Evolutionary conservation across 805 yeast species (phyloP).

Genomic region (Candida coquimbonensis): DNA sequence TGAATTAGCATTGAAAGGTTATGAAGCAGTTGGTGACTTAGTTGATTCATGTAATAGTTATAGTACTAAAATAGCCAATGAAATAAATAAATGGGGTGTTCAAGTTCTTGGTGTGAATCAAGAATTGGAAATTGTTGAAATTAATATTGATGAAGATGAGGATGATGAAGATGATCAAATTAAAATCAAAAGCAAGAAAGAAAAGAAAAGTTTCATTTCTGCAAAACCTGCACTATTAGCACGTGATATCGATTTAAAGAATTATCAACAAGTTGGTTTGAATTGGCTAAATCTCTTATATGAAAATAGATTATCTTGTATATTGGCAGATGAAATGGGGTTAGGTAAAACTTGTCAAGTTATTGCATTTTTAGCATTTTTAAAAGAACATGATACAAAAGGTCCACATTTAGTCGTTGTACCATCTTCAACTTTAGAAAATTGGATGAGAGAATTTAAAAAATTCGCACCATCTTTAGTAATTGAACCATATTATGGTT

Average conservation of each 20-base stretch:
- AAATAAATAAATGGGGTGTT: conserved; percentile 88
- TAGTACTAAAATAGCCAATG: conserved; percentile 62
- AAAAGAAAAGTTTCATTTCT: conserved; percentile 41
- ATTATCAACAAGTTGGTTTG: conserved; percentile 94
- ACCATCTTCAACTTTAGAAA: conserved; percentile 93
- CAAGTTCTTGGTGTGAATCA: conserved; percentile 54
- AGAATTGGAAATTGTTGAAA: conserved; percentile 60
- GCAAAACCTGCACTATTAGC: conserved; percentile 68
- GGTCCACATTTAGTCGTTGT: conserved; percentile 94
- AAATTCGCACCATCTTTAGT: conserved; percentile 77
- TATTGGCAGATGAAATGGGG: conserved; percentile 98
- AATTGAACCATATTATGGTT: conserved; percentile 92
- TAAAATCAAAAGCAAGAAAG: conserved; percentile 20
- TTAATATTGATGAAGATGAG: conserved; percentile 26
- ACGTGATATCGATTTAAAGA: conserved; percentile 61
- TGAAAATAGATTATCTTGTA: conserved; percentile 75
- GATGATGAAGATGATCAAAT: conserved; percentile 27
- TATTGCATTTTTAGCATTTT: conserved; percentile 80
- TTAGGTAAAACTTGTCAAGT: conserved; percentile 96
- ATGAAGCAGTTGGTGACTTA: conserved; percentile 90
- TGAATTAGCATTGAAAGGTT: conserved; percentile 69
- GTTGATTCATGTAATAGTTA: conserved; percentile 75
- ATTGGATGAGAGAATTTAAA: conserved; percentile 92
- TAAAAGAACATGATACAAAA: conserved; percentile 55
- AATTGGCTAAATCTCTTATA: conserved; percentile 87